A percentile compares a stretch with the other conserved stretches of the same genome.
These are phyloP conservation scores for Capronia americana DNA, from an alignment of 2,329 filamentous ascomycete genomes.

Conservation along the genomic window DNA sequence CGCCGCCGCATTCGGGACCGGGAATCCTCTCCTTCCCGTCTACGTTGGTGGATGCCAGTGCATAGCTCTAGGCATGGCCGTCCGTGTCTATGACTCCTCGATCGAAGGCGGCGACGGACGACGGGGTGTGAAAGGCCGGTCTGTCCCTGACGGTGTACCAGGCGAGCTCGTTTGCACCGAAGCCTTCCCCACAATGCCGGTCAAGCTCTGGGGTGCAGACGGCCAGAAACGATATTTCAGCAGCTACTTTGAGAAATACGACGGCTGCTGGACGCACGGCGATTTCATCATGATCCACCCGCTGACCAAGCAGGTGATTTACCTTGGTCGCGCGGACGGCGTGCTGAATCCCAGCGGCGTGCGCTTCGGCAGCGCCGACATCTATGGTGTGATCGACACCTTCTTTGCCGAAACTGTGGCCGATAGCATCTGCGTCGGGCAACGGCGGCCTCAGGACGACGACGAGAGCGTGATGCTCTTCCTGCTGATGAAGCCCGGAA, in stretches of 20 bases:
- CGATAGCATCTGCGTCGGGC: slow-evolving; percentile 79
- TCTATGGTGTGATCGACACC: slow-evolving; percentile 79
- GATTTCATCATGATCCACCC: slow-evolving; percentile 79
- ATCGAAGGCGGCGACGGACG: slow-evolving; percentile 45
- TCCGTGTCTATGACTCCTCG: slow-evolving; percentile 56
- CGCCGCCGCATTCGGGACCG: slow-evolving; percentile 45
- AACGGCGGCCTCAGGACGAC: slow-evolving; percentile 66
- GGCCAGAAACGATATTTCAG: slow-evolving; percentile 62
- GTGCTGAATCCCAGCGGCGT: slow-evolving; percentile 80
- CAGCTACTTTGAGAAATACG: slow-evolving; percentile 42
- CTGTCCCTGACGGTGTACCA: slow-evolving; percentile 67
- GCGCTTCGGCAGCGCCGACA: slow-evolving; percentile 90
- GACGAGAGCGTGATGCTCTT: slow-evolving; percentile 68
- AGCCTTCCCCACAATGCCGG: slow-evolving; percentile 77
- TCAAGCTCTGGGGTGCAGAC: slow-evolving; percentile 64
- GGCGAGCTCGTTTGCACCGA: slow-evolving; percentile 76
- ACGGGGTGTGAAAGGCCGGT: slow-evolving; percentile 45
- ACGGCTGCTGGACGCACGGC: slow-evolving; percentile 78
- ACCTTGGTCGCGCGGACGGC: slow-evolving; percentile 67
- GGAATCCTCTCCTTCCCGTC: slow-evolving; percentile 73
- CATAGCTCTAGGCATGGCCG: slow-evolving; percentile 59
- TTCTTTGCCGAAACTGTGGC: slow-evolving; percentile 67
- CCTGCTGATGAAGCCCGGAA: slow-evolving; percentile 64
- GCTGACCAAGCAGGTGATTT: slow-evolving; percentile 66
- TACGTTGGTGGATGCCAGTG: slow-evolving; percentile 65